These are phyloP conservation scores for Camillea tinctor DNA, from an alignment of 2,329 filamentous ascomycete genomes.

Conservation along the genomic window DNA sequence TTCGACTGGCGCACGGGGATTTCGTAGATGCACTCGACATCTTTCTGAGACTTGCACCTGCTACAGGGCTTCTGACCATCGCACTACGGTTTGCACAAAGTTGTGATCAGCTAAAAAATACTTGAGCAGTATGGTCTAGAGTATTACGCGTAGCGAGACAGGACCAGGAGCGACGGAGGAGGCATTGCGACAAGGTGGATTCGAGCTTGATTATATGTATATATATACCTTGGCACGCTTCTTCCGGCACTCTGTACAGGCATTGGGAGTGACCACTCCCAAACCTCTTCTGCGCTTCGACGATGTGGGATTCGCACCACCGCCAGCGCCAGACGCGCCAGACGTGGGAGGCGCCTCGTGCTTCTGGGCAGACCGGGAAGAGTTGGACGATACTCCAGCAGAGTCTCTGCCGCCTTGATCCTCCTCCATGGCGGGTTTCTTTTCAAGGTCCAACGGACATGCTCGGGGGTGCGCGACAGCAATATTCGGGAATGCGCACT, in stretches of 20 bases:
- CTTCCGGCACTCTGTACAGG: constrained; percentile 61
- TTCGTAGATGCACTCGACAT: constrained; percentile 60
- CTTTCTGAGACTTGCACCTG: constrained; percentile 54
- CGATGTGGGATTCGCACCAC: constrained; percentile 30
- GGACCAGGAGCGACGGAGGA: neutral
- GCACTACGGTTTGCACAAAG: constrained; percentile 39
- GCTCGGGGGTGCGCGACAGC: constrained; percentile 10
- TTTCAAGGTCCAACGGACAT: constrained; percentile 20
- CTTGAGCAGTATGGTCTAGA: neutral
- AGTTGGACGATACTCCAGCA: constrained; percentile 22
- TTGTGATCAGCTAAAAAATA: constrained; percentile 25
- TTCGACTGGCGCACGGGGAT: constrained; percentile 63
- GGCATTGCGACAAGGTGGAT: neutral
- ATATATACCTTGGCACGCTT: constrained; percentile 59
- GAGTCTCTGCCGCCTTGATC: constrained; percentile 26
- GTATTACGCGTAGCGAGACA: neutral
- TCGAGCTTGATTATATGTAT: no score
- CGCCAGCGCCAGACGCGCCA: constrained; percentile 9
- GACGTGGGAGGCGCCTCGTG: constrained; percentile 25
- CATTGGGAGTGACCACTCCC: constrained; percentile 58
- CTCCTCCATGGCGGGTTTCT: constrained; percentile 30
- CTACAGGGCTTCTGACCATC: constrained; percentile 57
- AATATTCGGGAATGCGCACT: neutral
- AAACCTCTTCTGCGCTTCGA: constrained; percentile 55
- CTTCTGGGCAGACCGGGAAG: constrained; percentile 24